Base-by-base conservation (phyloP, 257 asterid species). In the Lycium ferocissimum region DNA sequence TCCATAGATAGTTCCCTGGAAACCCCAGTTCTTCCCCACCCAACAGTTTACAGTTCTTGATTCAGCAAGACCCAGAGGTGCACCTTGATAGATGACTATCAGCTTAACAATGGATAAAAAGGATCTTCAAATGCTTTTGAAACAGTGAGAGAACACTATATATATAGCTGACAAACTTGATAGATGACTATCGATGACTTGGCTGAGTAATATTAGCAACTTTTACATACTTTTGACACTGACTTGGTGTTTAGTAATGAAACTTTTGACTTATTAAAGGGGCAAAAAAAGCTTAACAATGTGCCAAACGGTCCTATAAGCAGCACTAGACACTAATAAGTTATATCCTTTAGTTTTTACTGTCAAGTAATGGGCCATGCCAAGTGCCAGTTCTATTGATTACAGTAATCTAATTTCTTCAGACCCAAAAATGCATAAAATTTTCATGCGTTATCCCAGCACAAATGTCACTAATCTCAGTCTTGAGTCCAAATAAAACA, bases 191-290 rank as follows among this genome's bases (percentile, higher is more conserved):
- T 45, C 7, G 81, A 73, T 20, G 40, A 20, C 81, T 26, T 45
- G 45, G 81, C 33, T 43, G 35, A 49, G 43, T 76, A 53, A 22
- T 76, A 76, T 73, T 76, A 76, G 51, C 81, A 76, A 76, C 45
- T 22, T 51, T 12, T 76, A 76, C 81, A 73, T 73, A 49, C 61
- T 73, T 73, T 47, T 73, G 81, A 51, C 45, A 51, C 45, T 53
- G 20, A 26, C 43, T 22, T 49, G 81, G 13, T 76, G 81, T 51
- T 76, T 22, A 26, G 61, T 13, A 76, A 76, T 51, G 81, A 22
- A 76, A 76, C 18, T 38, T 51, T 76, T 20, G 81, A 51, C 62
- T 47, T 49, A 51, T 51, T 20, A 45, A 49, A 73, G 61, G 43
- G 62, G 61, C 0, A 3, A 10, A 9, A 75, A 75, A 26, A 26